Percentiles rank a stretch among this genome's conserved stretches.
Evolutionary conservation across 1,284 basidiomycete genomes (phyloP).

Genomic region (Mycosarcoma mackinlayi): DNA sequence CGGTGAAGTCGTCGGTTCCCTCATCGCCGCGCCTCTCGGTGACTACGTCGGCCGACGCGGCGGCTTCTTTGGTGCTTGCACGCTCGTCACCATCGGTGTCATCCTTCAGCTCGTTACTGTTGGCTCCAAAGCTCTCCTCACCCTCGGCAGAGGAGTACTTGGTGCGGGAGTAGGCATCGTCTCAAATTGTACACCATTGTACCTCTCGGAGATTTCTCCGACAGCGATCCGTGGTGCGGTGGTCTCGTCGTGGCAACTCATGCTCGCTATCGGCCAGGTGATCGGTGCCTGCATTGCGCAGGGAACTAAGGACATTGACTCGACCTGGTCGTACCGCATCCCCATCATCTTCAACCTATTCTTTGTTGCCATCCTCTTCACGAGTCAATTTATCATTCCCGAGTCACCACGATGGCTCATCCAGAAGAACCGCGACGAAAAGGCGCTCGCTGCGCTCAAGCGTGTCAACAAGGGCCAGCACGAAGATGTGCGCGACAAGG

Average conservation of each 20-base stretch:
- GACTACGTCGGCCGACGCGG: conserved; percentile 70
- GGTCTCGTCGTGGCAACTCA: conserved; percentile 70
- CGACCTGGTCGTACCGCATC: conserved; percentile 64
- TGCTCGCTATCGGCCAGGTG: conserved; percentile 71
- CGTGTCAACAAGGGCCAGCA: conserved; percentile 69
- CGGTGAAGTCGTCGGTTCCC: conserved; percentile 70
- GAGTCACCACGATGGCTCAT: conserved; percentile 70
- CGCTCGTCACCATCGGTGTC: conserved; percentile 68
- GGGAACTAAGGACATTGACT: conserved; percentile 58
- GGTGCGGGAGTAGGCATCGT: conserved; percentile 70
- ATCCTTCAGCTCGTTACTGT: conserved; percentile 69
- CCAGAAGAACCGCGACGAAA: conserved; percentile 68
- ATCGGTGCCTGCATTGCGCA: conserved; percentile 70
- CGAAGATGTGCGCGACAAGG: conserved; percentile 62
- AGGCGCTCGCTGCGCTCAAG: conserved; percentile 68
- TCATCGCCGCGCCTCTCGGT: conserved; percentile 69
- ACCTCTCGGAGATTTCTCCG: conserved; percentile 70
- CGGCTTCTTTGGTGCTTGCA: conserved; percentile 66
- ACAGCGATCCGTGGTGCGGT: conserved; percentile 70
- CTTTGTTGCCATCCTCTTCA: conserved; percentile 67
- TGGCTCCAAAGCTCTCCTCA: conserved; percentile 67
- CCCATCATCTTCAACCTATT: conserved; percentile 70
- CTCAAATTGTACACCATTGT: conserved; percentile 68
- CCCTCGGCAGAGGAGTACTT: conserved; percentile 69
- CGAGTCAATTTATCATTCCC: conserved; percentile 68